Base-by-base conservation (phyloP, 2,329 filamentous ascomycete genomes). In the Lasiodiplodia sp. region DNA sequence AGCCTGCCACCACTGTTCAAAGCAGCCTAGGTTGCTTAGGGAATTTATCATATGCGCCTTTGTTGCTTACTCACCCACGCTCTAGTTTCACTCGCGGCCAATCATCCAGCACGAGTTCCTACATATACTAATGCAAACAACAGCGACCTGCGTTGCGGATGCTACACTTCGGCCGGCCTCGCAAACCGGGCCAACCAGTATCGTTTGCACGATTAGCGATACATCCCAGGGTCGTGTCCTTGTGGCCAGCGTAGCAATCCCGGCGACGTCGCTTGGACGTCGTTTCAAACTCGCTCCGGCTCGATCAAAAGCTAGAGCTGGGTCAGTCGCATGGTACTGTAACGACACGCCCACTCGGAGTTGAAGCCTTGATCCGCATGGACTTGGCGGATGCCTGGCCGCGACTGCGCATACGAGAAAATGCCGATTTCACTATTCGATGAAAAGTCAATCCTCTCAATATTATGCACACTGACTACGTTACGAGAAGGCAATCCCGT, bases 31-130 rank as follows among this genome's bases (percentile, higher is more conserved):
- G 58, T 11, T 51, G 44, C 58, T 52, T 63, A 37, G 28, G 28
- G 58, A 63, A 63, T 34, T 21, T 37, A 63, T 63, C 60, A 64
- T 64, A 64, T 64, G 60, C 65, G 58, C 65, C 58, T 51, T 18
- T n/a, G 40, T 18, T 31, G 65, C 65, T 67, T 67, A 67, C 65
- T 67, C 65, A 67, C 53, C 53, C 53, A 57, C n/a, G 34, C 31
- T 44, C 65, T 51, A 49, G 65, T 67, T 28, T 58, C 65, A 67
- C 38, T 28, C 40, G 7, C 25, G 40, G 37, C 65, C 65, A 67
- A 67, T 67, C 65, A 67, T 58, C n/a, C 31, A 37, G 52, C 44
- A 58, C 53, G 53, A 67, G 65, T 67, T 67, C 65, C 65, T 67
- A 67, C 65, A 67, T 67, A 47, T 58, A 25, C 53, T 57, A 57